Percentiles rank a stretch among this genome's conserved stretches.
phyloP scores from a whole-genome alignment of 2,329 filamentous ascomycete genomes.

The Aureobasidium mangrovei region DNA sequence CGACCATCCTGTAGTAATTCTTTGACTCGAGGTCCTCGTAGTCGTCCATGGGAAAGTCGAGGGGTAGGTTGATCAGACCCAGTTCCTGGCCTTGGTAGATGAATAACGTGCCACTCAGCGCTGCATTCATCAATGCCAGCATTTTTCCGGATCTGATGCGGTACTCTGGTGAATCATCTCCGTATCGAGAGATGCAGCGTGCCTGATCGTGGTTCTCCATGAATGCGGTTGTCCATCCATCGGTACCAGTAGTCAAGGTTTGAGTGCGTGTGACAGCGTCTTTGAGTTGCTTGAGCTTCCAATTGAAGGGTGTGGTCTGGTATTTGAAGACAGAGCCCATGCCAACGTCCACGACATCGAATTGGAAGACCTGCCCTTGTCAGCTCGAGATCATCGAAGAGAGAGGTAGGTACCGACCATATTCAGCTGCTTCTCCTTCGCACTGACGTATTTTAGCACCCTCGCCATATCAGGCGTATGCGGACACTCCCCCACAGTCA shows the following conservation, averaged over 20 bases:
- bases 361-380: not conserved
- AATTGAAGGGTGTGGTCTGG: not conserved
- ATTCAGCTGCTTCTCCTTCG: constrained; percentile 48
- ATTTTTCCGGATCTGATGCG: constrained; percentile 43
- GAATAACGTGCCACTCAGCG: constrained; percentile 41
- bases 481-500: constrained; percentile 44
- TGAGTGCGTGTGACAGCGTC: constrained; percentile 44
- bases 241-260: constrained; percentile 48
- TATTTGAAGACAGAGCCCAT: constrained; percentile 35
- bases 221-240: constrained; percentile 56
- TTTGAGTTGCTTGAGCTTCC: constrained; percentile 1
- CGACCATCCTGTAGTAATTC: constrained; percentile 42
- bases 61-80: constrained; percentile 51
- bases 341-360: constrained; percentile 47
- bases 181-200: constrained; percentile 48
- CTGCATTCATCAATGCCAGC: constrained; percentile 27
- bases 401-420: constrained; percentile 59
- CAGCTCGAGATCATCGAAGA: not conserved
- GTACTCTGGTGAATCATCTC: constrained; percentile 32
- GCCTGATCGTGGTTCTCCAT: constrained; percentile 58
- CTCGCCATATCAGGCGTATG: constrained; percentile 36
- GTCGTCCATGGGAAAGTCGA: constrained; percentile 40
- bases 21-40: constrained; percentile 44
- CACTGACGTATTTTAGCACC: constrained; percentile 44
- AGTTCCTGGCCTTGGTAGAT: constrained; percentile 60